phyloP scores from a whole-genome alignment of 305 asterid genomes.

The Petunia hybrid region DNA sequence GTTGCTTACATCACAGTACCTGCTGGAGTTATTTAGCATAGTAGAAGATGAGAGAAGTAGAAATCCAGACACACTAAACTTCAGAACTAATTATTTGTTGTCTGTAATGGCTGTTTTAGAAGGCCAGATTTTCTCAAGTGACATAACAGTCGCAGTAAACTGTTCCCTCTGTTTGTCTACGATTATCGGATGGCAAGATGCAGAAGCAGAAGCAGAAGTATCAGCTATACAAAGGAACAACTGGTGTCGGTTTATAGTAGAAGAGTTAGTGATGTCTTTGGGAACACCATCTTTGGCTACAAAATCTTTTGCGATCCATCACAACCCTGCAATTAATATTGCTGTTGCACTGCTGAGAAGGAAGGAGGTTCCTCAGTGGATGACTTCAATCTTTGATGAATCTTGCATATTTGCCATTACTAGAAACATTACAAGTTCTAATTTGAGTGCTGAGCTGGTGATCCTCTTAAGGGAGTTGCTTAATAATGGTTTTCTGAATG shows the following conservation, averaged over 20 bases:
- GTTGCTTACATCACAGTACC: constrained; percentile 74
- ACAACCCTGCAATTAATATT: constrained; percentile 71
- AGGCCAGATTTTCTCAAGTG: constrained; percentile 72
- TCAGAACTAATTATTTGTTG: constrained; percentile 55
- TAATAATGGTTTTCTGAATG: constrained; percentile 60
- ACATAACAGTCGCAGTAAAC: constrained; percentile 64
- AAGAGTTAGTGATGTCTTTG: constrained; percentile 81
- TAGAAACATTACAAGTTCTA: constrained; percentile 59
- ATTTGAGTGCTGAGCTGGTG: constrained; percentile 68
- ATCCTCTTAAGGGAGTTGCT: constrained; percentile 73
- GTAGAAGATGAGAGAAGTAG: constrained; percentile 47
- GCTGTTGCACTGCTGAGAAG: constrained; percentile 71
- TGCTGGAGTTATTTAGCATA: constrained; percentile 68
- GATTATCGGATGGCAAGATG: constrained; percentile 64
- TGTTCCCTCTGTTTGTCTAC: constrained; percentile 75
- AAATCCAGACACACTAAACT: constrained; percentile 48
- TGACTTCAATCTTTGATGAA: constrained; percentile 64
- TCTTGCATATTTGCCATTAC: constrained; percentile 60
- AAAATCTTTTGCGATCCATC: constrained; percentile 56
- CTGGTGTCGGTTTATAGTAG: constrained; percentile 88
- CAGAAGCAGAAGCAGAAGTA: constrained; percentile 41
- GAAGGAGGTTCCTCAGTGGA: constrained; percentile 62
- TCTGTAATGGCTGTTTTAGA: constrained; percentile 70
- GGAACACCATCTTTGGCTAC: constrained; percentile 67
- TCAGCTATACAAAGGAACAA: constrained; percentile 39